Evolutionary conservation across 352 stramenopile species (phyloP).

Genomic region (Globisporangium cylindrosporum): DNA sequence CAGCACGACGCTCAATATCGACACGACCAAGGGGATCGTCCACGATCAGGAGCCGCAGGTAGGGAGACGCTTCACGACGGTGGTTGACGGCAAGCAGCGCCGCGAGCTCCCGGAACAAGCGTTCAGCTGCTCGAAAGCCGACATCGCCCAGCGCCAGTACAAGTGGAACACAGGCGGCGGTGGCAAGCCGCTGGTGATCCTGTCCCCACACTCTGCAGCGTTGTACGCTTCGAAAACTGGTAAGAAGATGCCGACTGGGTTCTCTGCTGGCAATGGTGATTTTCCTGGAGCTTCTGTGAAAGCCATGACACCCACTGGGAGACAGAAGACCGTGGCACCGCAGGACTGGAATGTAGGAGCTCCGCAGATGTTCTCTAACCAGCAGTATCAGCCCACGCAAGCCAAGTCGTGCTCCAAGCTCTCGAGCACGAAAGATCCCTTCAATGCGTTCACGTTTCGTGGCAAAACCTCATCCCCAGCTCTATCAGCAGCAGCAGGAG

Average conservation of each 20-base stretch:
- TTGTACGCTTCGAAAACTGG: conserved; percentile 6
- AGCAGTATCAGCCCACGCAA: background rate
- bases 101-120: conserved; percentile 13
- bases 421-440: conserved; percentile 4
- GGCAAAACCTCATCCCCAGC: background rate
- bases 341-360: conserved; percentile 9
- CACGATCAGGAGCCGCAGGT: conserved; percentile 8
- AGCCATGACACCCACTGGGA: conserved; percentile 8
- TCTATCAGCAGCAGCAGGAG: background rate
- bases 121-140: conserved; percentile 23
- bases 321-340: background rate
- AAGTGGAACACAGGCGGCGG: conserved; percentile 20
- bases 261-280: background rate
- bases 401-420: conserved; percentile 21
- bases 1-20: conserved; percentile 18
- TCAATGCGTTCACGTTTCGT: conserved; percentile 8
- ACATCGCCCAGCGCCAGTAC: conserved; percentile 1
- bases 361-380: background rate
- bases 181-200: conserved; percentile 16
- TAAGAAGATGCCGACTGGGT: background rate
- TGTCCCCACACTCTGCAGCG: conserved; percentile 11
- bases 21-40: conserved; percentile 11
- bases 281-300: background rate
- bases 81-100: conserved; percentile 12
- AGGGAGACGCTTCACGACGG: conserved; percentile 13